Percentiles rank a stretch among this genome's conserved stretches.
phyloP scores from a whole-genome alignment of 2,329 filamentous ascomycete species.

The Teratosphaeriaceae sp. region DNA sequence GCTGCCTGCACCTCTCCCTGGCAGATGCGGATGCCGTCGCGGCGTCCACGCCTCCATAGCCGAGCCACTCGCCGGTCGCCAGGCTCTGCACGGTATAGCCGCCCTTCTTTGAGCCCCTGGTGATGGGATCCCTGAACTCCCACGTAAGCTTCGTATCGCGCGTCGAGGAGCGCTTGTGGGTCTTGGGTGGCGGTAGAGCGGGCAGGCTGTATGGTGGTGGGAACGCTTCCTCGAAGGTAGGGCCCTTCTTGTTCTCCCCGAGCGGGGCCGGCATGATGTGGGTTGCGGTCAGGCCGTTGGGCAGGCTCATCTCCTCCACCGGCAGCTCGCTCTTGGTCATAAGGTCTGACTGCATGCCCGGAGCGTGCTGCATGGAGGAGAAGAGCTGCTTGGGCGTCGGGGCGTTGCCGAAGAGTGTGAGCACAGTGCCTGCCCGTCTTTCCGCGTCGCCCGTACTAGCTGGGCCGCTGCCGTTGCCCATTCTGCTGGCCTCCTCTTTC shows the following conservation, averaged over 20 bases:
- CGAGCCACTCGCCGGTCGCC: slow-evolving; percentile 59
- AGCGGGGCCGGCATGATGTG: slow-evolving; percentile 53
- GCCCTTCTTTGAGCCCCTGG: slow-evolving; percentile 33
- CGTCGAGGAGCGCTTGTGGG: slow-evolving; percentile 63
- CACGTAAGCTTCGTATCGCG: slow-evolving; percentile 45
- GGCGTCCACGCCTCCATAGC: slow-evolving; percentile 44
- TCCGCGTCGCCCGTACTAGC: background rate
- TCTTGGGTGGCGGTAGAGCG: slow-evolving; percentile 60
- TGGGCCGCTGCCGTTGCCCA: slow-evolving; percentile 10
- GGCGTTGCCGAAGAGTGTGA: slow-evolving; percentile 72
- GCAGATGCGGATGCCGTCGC: slow-evolving; percentile 47
- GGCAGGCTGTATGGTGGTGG: slow-evolving; percentile 60
- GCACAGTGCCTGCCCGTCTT: slow-evolving; percentile 48
- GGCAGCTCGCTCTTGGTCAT: slow-evolving; percentile 28
- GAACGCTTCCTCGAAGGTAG: slow-evolving; percentile 68
- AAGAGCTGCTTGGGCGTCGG: slow-evolving; percentile 72
- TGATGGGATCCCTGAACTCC: slow-evolving; percentile 28
- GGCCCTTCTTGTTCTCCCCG: slow-evolving; percentile 40
- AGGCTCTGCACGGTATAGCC: slow-evolving; percentile 62
- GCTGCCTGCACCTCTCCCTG: slow-evolving; percentile 60
- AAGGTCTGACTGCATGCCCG: slow-evolving; percentile 7
- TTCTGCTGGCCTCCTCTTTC: slow-evolving; percentile 14
- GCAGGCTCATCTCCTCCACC: slow-evolving; percentile 60
- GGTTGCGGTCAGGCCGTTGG: slow-evolving; percentile 66
- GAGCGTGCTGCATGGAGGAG: slow-evolving; percentile 62